phyloP scores from a whole-genome alignment of 2,329 filamentous ascomycete genomes.

The Didymella pinodella region DNA sequence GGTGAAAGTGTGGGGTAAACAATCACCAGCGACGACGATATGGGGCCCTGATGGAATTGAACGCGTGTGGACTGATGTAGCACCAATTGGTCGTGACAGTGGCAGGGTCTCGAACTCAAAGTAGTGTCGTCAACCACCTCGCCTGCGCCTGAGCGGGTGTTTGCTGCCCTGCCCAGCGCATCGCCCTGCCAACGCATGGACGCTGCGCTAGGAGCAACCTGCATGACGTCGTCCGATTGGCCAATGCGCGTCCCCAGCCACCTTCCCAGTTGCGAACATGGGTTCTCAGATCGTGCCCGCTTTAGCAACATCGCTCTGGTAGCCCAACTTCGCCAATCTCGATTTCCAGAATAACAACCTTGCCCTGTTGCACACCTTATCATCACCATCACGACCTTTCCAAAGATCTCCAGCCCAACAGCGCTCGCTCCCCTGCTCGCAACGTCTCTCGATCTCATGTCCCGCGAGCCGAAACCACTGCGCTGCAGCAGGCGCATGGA shows the following conservation, averaged over 20 bases:
- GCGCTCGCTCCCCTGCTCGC: slow-evolving; percentile 2
- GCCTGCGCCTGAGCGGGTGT: slow-evolving; percentile 9
- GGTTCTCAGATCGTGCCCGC: slow-evolving; percentile 2
- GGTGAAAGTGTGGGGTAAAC: slow-evolving; percentile 22
- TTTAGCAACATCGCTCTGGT: background rate
- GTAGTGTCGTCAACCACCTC: slow-evolving; percentile 16
- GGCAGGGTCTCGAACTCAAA: slow-evolving; percentile 15
- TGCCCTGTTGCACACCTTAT: slow-evolving; percentile 7
- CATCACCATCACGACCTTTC: background rate
- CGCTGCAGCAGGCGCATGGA: slow-evolving; percentile 19
- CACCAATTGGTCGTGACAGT: slow-evolving; percentile 13
- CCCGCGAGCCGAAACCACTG: slow-evolving; percentile 18
- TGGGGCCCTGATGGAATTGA: slow-evolving; percentile 2
- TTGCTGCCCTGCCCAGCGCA: slow-evolving; percentile 16
- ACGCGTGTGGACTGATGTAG: slow-evolving; percentile 4
- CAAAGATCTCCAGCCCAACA: slow-evolving; percentile 8
- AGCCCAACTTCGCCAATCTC: background rate
- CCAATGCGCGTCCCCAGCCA: background rate
- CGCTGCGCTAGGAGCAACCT: background rate
- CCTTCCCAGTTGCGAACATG: slow-evolving; percentile 14
- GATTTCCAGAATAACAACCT: slow-evolving; percentile 9
- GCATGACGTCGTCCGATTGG: slow-evolving; percentile 24
- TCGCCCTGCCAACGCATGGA: slow-evolving; percentile 10
- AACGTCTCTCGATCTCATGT: slow-evolving; percentile 11
- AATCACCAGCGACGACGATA: slow-evolving; percentile 7